Percentiles rank a stretch among this genome's conserved stretches.
Evolutionary conservation across 1,284 basidiomycete species (phyloP).

Genomic region (Flammula alnicola): DNA sequence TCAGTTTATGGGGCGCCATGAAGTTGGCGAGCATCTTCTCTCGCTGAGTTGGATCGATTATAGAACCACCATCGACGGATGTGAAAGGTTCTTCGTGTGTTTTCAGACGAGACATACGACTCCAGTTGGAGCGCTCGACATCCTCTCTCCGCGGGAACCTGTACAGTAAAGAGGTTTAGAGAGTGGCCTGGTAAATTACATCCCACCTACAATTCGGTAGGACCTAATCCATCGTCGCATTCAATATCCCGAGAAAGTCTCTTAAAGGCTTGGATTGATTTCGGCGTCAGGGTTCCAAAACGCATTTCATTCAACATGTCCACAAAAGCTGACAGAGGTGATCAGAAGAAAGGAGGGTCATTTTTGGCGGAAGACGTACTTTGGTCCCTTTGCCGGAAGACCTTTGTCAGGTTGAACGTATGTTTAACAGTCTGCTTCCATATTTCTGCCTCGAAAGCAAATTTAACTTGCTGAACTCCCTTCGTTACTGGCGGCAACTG

Average conservation of each 20-base stretch:
- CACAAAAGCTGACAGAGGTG: slow-evolving; percentile 66
- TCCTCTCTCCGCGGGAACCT: slow-evolving; percentile 89
- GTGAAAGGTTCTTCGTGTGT: slow-evolving; percentile 50
- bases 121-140: slow-evolving; percentile 85
- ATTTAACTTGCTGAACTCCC: slow-evolving; percentile 47
- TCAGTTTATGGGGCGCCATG: slow-evolving; percentile 68
- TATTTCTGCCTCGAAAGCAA: slow-evolving; percentile 88
- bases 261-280: slow-evolving; percentile 61
- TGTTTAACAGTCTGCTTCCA: slow-evolving; percentile 83
- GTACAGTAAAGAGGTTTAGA: neutral
- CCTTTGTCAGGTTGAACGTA: slow-evolving; percentile 87
- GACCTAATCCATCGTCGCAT: slow-evolving; percentile 75
- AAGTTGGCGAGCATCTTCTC: slow-evolving; percentile 75
- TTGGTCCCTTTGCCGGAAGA: slow-evolving; percentile 81
- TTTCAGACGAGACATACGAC: slow-evolving; percentile 60
- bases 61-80: slow-evolving; percentile 58
- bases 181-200: neutral
- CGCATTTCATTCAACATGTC: slow-evolving; percentile 93
- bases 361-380: slow-evolving; percentile 38
- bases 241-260: slow-evolving; percentile 61
- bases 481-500: slow-evolving; percentile 90
- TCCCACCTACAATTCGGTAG: slow-evolving; percentile 75
- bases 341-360: slow-evolving; percentile 6
- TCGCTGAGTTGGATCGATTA: slow-evolving; percentile 55
- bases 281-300: slow-evolving; percentile 63